Evolutionary conservation across 352 stramenopile genomes (phyloP).

Genomic region (Phytophthora chlamydospora): DNA sequence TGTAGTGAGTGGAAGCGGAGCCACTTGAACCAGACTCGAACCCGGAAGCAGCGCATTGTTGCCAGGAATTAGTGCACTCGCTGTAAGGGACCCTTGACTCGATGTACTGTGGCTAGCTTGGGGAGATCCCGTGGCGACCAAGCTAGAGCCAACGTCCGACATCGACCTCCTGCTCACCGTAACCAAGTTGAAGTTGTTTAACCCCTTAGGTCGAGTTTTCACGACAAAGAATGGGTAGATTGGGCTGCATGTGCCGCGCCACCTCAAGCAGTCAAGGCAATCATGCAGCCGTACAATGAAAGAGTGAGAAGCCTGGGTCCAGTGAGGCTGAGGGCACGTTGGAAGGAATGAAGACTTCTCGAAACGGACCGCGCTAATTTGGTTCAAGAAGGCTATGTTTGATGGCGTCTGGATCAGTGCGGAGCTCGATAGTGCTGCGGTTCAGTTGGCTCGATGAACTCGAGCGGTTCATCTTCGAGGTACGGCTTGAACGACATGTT

Average conservation of each 20-base stretch:
- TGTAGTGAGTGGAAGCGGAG: conserved; percentile 35
- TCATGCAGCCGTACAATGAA: conserved; percentile 11
- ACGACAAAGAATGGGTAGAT: neutral
- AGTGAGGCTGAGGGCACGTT: no score
- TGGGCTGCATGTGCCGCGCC: neutral
- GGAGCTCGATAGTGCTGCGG: conserved; percentile 13
- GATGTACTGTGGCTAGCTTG: neutral
- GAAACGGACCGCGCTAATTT: conserved; percentile 16
- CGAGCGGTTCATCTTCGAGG: conserved; percentile 4
- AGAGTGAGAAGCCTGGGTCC: neutral
- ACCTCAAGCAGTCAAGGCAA: neutral
- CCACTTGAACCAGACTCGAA: conserved; percentile 30
- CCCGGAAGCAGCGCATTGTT: conserved; percentile 1
- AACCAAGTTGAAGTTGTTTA: no score
- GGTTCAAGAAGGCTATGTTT: neutral
- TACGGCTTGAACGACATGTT: conserved; percentile 11
- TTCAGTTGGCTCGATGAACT: neutral
- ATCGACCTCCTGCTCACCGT: conserved; percentile 4
- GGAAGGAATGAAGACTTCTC: conserved; percentile 1
- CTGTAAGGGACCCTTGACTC: neutral
- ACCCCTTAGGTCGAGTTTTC: no score
- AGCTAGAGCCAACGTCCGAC: neutral
- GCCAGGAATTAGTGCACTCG: neutral
- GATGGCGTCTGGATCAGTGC: neutral
- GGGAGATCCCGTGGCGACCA: neutral